Conservation (phyloP, 2,329 filamentous ascomycete genomes). For the Alternaria consortialis region DNA sequence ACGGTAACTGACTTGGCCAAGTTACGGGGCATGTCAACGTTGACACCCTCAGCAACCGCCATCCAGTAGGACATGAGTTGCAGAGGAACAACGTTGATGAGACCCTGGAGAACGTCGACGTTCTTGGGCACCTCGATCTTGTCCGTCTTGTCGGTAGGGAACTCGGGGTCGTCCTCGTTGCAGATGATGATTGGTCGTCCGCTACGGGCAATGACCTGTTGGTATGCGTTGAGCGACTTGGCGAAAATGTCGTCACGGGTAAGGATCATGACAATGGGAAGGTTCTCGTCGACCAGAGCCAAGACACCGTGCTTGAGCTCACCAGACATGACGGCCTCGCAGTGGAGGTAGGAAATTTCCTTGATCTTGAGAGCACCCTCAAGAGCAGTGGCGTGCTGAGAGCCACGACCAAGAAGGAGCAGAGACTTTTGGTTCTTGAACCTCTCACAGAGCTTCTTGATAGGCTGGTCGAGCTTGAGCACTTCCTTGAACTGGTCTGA, state of each 20-base stretch:
- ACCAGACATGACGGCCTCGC: constrained; percentile 99
- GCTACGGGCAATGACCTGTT: constrained; percentile 96
- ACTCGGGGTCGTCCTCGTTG: constrained; percentile 89
- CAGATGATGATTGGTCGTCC: constrained; percentile 99
- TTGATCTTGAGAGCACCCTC: constrained; percentile 99
- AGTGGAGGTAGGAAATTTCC: constrained; percentile 99
- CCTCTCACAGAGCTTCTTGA: constrained; percentile 92
- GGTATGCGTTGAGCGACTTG: constrained; percentile 99
- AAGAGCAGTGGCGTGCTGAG: constrained; percentile 95
- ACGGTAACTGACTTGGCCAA: constrained; percentile 99
- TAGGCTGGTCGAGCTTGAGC: constrained; percentile 87
- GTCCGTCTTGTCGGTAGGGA: constrained; percentile 85
- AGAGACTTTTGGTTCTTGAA: constrained; percentile 98
- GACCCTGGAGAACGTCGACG: constrained; percentile 92
- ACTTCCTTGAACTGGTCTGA: constrained; percentile 93
- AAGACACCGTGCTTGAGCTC: constrained; percentile 99
- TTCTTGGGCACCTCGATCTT: constrained; percentile 98
- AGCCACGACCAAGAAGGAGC: constrained; percentile 90
- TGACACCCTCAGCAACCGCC: constrained; percentile 92
- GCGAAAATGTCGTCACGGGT: constrained; percentile 95
- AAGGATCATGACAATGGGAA: constrained; percentile 99
- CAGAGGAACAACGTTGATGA: constrained; percentile 96
- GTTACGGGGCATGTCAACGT: constrained; percentile 98
- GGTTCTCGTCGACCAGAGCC: constrained; percentile 95
- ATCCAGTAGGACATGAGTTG: constrained; percentile 99